Percentiles rank a stretch among this genome's conserved stretches.
Evolutionary conservation across 768 basidiomycete species (phyloP).

Genomic region (Phaffia tasmanica): DNA sequence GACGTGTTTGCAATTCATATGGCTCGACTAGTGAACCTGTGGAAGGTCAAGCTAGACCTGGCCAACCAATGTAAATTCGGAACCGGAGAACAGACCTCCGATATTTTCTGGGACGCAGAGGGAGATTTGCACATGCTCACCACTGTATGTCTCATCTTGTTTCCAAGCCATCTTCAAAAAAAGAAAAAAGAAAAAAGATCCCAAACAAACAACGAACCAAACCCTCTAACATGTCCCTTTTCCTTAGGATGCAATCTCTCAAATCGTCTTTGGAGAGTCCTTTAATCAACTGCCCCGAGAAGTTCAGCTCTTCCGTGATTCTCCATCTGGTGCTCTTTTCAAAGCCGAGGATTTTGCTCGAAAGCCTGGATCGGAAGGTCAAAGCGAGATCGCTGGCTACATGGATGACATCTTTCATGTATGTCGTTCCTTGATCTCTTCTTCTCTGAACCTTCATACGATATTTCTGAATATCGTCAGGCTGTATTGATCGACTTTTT

Average conservation of each 20-base stretch:
- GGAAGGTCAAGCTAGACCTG: not conserved
- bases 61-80: too few relatives aligned
- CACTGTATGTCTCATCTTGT: not conserved
- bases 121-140: conserved; percentile 3
- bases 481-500: not conserved
- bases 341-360: not conserved
- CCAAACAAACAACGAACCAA: too few relatives aligned
- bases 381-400: not conserved
- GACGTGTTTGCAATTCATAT: conserved; percentile 3
- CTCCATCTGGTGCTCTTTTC: too few relatives aligned
- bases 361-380: not conserved
- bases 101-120: conserved; percentile 7
- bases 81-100: not conserved
- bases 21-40: not conserved
- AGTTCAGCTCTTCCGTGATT: not conserved
- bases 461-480: too few relatives aligned
- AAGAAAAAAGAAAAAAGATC: too few relatives aligned
- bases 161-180: too few relatives aligned
- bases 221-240: not conserved
- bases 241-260: conserved; percentile 9
- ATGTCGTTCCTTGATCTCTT: not conserved
- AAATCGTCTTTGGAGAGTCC: conserved; percentile 14
- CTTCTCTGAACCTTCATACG: too few relatives aligned
- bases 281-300: conserved; percentile 1
- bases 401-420: conserved; percentile 11